Conservation (phyloP, 2,329 filamentous ascomycete species). For the Fusarium sp. region DNA sequence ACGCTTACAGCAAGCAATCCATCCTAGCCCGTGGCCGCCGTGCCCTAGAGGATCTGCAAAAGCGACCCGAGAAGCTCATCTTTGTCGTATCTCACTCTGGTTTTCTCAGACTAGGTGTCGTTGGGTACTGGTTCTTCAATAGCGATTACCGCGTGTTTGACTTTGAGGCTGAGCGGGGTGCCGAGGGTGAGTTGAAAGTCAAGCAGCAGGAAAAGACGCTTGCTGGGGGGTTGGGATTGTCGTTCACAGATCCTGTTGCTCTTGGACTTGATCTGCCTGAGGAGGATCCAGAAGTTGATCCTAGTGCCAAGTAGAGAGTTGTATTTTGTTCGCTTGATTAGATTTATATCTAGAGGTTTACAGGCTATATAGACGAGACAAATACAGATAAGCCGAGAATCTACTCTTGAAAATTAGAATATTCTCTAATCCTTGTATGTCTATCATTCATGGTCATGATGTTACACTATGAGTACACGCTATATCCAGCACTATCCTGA, state of each 20-base stretch:
- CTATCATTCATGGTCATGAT: constrained; percentile 26
- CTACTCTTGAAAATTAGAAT: constrained; percentile 9
- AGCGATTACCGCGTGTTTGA: constrained; percentile 76
- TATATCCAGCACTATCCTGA: constrained; percentile 2
- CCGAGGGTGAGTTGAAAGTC: constrained; percentile 53
- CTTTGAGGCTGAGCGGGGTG: constrained; percentile 55
- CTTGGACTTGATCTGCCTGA: constrained; percentile 59
- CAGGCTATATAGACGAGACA: not conserved
- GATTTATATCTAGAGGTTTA: constrained; percentile 1
- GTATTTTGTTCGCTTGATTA: not conserved
- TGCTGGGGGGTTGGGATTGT: constrained; percentile 56
- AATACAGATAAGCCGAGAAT: constrained; percentile 23
- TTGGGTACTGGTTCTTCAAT: constrained; percentile 70
- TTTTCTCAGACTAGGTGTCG: constrained; percentile 72
- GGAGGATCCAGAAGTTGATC: constrained; percentile 37
- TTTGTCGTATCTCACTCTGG: constrained; percentile 76
- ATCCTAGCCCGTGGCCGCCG: constrained; percentile 69
- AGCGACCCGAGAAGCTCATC: constrained; percentile 72
- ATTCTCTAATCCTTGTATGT: constrained; percentile 1
- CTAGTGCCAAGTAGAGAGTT: constrained; percentile 7
- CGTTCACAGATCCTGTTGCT: constrained; percentile 54
- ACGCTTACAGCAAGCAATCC: constrained; percentile 67
- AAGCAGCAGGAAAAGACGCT: constrained; percentile 62
- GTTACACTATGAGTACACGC: constrained; percentile 40
- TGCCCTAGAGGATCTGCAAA: constrained; percentile 65